Evolutionary conservation across 2,329 filamentous ascomycete species (phyloP).

Genomic region (Metarhizium brunneum): DNA sequence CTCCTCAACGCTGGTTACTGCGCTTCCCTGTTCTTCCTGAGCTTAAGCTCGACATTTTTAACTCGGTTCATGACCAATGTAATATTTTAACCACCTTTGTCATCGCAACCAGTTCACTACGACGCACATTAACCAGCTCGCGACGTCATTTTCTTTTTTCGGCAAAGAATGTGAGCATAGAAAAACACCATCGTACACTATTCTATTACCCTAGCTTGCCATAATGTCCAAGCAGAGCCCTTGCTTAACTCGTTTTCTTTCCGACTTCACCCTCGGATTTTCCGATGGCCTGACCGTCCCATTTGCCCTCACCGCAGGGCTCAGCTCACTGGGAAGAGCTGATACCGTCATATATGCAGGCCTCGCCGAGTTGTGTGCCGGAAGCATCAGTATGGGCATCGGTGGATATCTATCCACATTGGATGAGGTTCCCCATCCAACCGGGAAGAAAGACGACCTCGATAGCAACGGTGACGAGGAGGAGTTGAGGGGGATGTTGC

Average conservation of each 20-base stretch:
- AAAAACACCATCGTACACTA: neutral
- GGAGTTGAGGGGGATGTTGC: constrained; percentile 18
- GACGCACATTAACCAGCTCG: neutral
- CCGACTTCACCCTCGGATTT: constrained; percentile 63
- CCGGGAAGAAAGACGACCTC: neutral
- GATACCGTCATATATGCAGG: constrained; percentile 59
- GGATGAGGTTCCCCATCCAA: constrained; percentile 19
- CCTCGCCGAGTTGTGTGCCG: constrained; percentile 60
- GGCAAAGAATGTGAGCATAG: neutral
- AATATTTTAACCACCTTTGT: neutral
- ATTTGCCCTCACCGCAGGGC: constrained; percentile 63
- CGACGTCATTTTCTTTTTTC: neutral
- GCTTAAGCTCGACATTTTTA: neutral
- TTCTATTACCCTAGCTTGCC: neutral
- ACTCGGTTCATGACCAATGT: neutral
- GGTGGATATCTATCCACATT: constrained; percentile 58
- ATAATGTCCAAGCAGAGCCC: constrained; percentile 17
- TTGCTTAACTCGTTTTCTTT: constrained; percentile 33
- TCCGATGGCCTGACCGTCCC: constrained; percentile 68
- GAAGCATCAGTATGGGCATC: constrained; percentile 65
- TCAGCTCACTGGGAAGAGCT: constrained; percentile 50
- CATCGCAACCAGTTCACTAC: neutral
- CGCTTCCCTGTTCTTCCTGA: neutral
- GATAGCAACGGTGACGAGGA: constrained; percentile 10
- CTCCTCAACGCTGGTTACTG: neutral